Conservation (phyloP, 148 eudicot species). For the Chenopodium suecicum region DNA sequence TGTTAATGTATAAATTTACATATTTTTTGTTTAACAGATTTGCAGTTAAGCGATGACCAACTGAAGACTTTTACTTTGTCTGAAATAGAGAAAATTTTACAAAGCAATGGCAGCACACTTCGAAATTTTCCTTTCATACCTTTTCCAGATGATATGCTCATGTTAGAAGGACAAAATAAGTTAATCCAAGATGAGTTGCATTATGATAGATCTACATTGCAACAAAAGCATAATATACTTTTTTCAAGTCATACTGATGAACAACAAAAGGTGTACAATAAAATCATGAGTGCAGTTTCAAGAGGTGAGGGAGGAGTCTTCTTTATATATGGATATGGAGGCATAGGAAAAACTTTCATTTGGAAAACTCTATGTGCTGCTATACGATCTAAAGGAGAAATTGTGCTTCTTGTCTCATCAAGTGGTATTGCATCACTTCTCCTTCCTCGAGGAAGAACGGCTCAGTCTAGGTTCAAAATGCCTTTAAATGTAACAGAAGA, state of each 20-base stretch:
- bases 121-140: background rate
- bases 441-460: too few relatives aligned
- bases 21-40: background rate
- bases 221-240: background rate
- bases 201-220: constrained; percentile 4
- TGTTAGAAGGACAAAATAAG: background rate
- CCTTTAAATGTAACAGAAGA: too few relatives aligned
- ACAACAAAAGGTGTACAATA: background rate
- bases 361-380: constrained; percentile 20
- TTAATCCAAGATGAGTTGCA: constrained; percentile 11
- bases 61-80: background rate
- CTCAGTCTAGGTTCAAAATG: too few relatives aligned
- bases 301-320: constrained; percentile 12
- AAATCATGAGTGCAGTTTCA: constrained; percentile 1
- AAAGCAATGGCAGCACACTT: background rate
- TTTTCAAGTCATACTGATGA: background rate
- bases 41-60: background rate
- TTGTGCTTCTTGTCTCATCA: constrained; percentile 14
- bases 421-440: too few relatives aligned
- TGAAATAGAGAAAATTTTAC: constrained; percentile 1
- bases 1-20: too few relatives aligned
- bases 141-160: background rate
- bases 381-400: constrained; percentile 15
- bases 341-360: constrained; percentile 31
- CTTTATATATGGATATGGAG: constrained; percentile 31